Base-by-base conservation (phyloP, 2,329 filamentous ascomycete genomes). In the Phaeosphaeriaceae sp. region DNA sequence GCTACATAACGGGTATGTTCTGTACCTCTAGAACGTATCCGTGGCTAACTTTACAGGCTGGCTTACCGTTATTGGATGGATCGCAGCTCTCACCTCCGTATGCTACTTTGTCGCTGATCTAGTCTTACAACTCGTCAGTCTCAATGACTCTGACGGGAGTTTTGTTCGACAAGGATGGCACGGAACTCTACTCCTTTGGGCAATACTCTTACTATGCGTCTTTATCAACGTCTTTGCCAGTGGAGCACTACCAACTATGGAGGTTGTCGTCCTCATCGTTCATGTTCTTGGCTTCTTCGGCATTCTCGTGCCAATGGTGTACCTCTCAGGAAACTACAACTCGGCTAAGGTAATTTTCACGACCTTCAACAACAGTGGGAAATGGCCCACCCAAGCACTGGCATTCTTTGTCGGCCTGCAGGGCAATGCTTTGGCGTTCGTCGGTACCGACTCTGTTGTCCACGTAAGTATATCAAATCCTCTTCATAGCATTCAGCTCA, bases 201-300 rank as follows among this genome's bases (percentile, higher is more conserved):
- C 79, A 0, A 68, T 81, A 10, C 69, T 81, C 1, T 40, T 77
- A 1, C 66, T 82, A 4, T 76, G 77, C 13, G 69, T 81, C 4
- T 70, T 73, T 22, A 78, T 83, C 61, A 86, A 86, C 65, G 78
- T 80, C 1, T 76, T 83, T 25, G 72, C 81, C 15, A 82, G 81
- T 7, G 77, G 76, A 3, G 69, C 80, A 2, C 71, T 86, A 2
- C 83, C 83, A 0, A 70, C 78, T 1, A 76, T 84, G 45, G 84
- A 87, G 66, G 80, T 81, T 1, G 61, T 82, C 15, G 76, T 84
- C 21, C 70, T 85, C 7, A 76, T 83, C 24, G 65, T 85, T 3
- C 84, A 86, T 56, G 72, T 85, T n/a, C 66, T 82, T 15, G 84
- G 83, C 3, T 82, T 85, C 66, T 82, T 85, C 56, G 83, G 79